phyloP scores from a whole-genome alignment of 2,329 filamentous ascomycete species.

The Fusarium temperatum region DNA sequence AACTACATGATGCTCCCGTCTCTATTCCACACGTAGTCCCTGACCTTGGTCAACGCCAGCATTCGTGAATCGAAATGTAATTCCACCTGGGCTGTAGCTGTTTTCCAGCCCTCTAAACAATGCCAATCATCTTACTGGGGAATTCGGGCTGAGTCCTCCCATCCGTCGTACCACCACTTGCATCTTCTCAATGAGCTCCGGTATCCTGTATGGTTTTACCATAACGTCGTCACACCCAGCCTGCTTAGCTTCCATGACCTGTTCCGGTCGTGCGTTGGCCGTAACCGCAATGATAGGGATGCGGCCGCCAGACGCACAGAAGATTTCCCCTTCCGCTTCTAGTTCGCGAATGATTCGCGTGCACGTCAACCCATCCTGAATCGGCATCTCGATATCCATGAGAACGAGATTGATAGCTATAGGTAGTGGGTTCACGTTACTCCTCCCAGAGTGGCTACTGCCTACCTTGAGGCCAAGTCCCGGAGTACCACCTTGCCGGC shows the following conservation, averaged over 20 bases:
- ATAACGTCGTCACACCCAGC: conserved; percentile 71
- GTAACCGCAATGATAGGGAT: conserved; percentile 74
- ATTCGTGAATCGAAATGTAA: background rate
- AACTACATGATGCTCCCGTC: background rate
- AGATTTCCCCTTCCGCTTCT: conserved; percentile 62
- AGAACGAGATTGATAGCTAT: conserved; percentile 68
- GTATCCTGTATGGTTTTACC: conserved; percentile 75
- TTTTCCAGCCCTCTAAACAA: conserved; percentile 20
- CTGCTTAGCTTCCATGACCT: conserved; percentile 61
- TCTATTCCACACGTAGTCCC: background rate
- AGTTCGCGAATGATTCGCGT: conserved; percentile 70
- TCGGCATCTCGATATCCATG: conserved; percentile 82
- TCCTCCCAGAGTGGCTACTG: conserved; percentile 18
- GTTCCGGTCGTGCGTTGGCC: conserved; percentile 72
- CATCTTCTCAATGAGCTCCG: conserved; percentile 69
- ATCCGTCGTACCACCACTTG: conserved; percentile 54
- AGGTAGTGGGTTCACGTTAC: conserved; percentile 17
- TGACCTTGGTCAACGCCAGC: background rate
- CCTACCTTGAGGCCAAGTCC: conserved; percentile 13
- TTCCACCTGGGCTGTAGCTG: conserved; percentile 21
- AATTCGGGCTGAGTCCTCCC: conserved; percentile 43
- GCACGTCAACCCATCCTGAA: conserved; percentile 76
- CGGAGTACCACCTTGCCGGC: conserved; percentile 34
- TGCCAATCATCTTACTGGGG: conserved; percentile 37
- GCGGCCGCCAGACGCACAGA: conserved; percentile 54